Percentiles rank a stretch among this genome's conserved stretches.
phyloP scores from a whole-genome alignment of 176 grass and related monocot genomes.

The Paspalum vaginatum region DNA sequence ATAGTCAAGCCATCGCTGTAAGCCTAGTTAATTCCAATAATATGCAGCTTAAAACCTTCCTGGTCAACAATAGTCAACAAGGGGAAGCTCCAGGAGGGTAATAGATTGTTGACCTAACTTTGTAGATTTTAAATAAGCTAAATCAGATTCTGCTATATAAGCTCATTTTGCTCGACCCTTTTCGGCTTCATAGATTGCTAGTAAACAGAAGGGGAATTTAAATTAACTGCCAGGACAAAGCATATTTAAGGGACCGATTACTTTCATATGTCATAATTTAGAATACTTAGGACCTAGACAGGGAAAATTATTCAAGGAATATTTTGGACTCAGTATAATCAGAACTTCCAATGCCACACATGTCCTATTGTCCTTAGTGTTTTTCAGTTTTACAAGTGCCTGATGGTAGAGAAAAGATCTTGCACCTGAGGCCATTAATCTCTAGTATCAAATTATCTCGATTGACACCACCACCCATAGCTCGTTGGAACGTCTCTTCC shows the following conservation, averaged over 20 bases:
- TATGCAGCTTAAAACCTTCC: not conserved
- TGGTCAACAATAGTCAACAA: not conserved
- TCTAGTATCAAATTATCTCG: conserved; percentile 90
- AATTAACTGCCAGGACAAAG: not conserved
- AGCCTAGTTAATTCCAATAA: not conserved
- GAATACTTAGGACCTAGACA: not conserved
- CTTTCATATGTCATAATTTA: not conserved
- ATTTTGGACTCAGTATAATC: not conserved
- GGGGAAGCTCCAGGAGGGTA: not conserved
- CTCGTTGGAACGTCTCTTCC: conserved; percentile 87
- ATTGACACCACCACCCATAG: conserved; percentile 68
- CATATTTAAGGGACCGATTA: not conserved
- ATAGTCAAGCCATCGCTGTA: not conserved
- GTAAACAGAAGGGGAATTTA: conserved; percentile 2
- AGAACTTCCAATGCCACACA: not conserved
- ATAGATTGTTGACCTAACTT: not conserved
- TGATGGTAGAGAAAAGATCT: conserved; percentile 16
- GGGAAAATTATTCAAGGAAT: not conserved
- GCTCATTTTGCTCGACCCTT: not conserved
- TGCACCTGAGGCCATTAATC: conserved; percentile 90
- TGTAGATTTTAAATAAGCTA: not conserved
- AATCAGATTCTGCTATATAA: not conserved
- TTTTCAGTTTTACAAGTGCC: not conserved
- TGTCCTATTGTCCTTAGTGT: not conserved
- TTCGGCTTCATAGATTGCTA: not conserved